A percentile compares a stretch with the other conserved stretches of the same genome.
These are phyloP conservation scores for Fusarium praegraminearum DNA, from an alignment of 2,329 filamentous ascomycete genomes.

Conservation along the genomic window DNA sequence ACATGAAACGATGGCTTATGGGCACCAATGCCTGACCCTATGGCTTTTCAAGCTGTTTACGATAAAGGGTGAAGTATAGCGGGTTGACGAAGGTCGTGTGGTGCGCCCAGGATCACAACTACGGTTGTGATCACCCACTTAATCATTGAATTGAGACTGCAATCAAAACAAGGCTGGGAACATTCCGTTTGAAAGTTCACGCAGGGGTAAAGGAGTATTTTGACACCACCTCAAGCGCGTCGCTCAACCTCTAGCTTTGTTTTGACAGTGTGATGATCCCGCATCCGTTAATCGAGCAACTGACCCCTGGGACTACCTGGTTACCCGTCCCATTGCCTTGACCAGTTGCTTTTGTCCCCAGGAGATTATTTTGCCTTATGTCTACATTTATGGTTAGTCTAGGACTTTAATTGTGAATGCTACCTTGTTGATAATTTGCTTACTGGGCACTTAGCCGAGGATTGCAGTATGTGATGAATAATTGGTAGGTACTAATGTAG, in stretches of 20 bases:
- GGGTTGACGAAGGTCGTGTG: not conserved
- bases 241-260: not conserved
- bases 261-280: not conserved
- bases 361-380: not conserved
- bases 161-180: not conserved
- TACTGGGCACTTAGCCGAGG: not conserved
- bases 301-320: not conserved
- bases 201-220: not conserved
- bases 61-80: not conserved
- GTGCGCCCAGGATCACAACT: not conserved
- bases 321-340: not conserved
- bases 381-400: not conserved
- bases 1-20: not conserved
- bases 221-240: not conserved
- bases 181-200: not conserved
- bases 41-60: not conserved
- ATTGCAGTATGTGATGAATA: not conserved
- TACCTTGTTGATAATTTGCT: not conserved
- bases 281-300: constrained; percentile 1
- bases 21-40: not conserved
- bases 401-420: not conserved
- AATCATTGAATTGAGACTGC: not conserved
- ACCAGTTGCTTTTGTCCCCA: not conserved
- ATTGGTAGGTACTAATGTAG: not conserved
- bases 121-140: not conserved